These are phyloP conservation scores for Kodamaea sp. DNA, from an alignment of 1,139 yeast genomes.

Conservation along the genomic window DNA sequence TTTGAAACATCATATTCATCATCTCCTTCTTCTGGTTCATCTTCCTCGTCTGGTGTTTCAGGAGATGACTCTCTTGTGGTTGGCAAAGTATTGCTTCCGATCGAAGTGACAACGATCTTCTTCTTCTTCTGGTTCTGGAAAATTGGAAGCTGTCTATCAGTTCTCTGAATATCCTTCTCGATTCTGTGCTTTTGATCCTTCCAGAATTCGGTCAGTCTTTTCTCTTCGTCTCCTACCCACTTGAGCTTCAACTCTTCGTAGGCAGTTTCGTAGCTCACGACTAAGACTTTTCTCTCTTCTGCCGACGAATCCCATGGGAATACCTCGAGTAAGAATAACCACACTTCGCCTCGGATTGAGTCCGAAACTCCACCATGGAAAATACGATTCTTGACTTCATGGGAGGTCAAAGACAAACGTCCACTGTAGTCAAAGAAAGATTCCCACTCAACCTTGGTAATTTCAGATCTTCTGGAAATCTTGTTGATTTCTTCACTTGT, in stretches of 20 bases:
- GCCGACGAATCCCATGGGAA: conserved; percentile 85
- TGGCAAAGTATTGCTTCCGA: conserved; percentile 7
- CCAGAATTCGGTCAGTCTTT: conserved; percentile 72
- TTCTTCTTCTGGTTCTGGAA: conserved; percentile 50
- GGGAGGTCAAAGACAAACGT: conserved; percentile 64
- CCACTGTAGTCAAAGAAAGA: conserved; percentile 82
- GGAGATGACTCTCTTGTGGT: conserved; percentile 30
- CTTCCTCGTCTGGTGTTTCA: conserved; percentile 50
- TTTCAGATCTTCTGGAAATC: conserved; percentile 66
- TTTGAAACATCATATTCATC: conserved; percentile 51
- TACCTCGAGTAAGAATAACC: conserved; percentile 83
- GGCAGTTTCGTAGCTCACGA: conserved; percentile 57
- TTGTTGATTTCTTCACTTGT: conserved; percentile 60
- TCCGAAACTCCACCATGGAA: conserved; percentile 86
- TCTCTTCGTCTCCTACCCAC: conserved; percentile 65
- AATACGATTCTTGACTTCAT: conserved; percentile 76
- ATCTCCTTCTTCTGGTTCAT: conserved; percentile 35
- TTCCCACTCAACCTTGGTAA: conserved; percentile 77
- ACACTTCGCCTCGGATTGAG: conserved; percentile 66
- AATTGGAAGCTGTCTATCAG: conserved; percentile 75
- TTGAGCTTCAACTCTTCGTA: conserved; percentile 66
- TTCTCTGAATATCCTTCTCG: conserved; percentile 90
- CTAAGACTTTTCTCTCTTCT: conserved; percentile 64
- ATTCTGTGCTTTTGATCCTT: conserved; percentile 85
- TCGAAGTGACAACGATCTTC: conserved; percentile 10